Percentiles rank a stretch among this genome's conserved stretches.
These are phyloP conservation scores for Hemileia vastatrix DNA, from an alignment of 1,284 basidiomycete genomes.

Conservation along the genomic window DNA sequence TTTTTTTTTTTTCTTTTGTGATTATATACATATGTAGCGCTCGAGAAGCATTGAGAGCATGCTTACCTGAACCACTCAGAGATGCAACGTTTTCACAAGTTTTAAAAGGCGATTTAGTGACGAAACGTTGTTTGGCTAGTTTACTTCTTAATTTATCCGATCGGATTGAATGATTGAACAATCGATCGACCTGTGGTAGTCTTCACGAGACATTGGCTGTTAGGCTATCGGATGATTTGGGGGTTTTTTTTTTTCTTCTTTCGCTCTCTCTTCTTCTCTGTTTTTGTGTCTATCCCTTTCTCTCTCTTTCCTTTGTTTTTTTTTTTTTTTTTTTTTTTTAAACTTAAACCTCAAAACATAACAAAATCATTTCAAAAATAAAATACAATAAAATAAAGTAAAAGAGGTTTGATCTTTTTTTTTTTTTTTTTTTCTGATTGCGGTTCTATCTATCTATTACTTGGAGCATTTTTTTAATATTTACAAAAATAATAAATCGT, in stretches of 20 bases:
- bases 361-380: too few relatives aligned
- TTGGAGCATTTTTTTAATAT: too few relatives aligned
- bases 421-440: too few relatives aligned
- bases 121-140: conserved; percentile 89
- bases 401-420: too few relatives aligned
- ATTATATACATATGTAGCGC: conserved; percentile 53
- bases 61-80: conserved; percentile 88
- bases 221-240: background rate
- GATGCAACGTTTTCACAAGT: conserved; percentile 75
- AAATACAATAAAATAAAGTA: too few relatives aligned
- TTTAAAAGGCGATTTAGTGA: conserved; percentile 79
- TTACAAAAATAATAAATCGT: too few relatives aligned
- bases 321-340: background rate
- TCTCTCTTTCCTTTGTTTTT: background rate
- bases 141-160: conserved; percentile 76
- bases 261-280: background rate
- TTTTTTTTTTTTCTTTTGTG: conserved; percentile 15
- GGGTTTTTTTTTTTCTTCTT: background rate
- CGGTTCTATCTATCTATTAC: too few relatives aligned
- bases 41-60: conserved; percentile 87
- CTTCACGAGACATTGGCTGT: background rate
- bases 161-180: conserved; percentile 42
- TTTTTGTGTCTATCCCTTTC: background rate
- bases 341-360: background rate
- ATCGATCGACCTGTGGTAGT: conserved; percentile 1